Conservation (phyloP, 768 basidiomycete genomes). For the Panaeolus papilionaceus region DNA sequence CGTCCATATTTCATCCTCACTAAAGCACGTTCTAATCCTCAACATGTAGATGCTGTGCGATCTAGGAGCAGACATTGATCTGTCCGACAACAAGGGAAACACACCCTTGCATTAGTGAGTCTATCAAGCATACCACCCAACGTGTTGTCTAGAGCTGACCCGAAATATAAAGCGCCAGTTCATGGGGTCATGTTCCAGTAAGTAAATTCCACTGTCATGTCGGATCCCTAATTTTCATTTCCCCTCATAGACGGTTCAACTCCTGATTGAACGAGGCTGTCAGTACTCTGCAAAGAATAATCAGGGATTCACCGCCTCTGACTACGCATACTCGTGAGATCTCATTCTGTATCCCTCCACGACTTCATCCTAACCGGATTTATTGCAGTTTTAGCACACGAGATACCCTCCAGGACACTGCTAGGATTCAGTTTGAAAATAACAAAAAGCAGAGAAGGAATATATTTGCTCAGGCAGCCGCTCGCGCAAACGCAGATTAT, state of each 20-base stretch:
- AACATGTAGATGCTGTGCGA: constrained; percentile 82
- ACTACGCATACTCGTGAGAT: constrained; percentile 90
- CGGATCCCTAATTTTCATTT: constrained; percentile 16
- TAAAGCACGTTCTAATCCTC: constrained; percentile 22
- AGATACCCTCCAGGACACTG: constrained; percentile 83
- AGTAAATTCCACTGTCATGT: constrained; percentile 33
- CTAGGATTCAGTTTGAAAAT: constrained; percentile 76
- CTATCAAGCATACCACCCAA: background rate
- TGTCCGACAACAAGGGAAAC: constrained; percentile 92
- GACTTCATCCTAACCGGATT: constrained; percentile 13
- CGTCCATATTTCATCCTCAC: constrained; percentile 32
- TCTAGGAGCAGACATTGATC: constrained; percentile 86
- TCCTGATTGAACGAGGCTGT: constrained; percentile 90
- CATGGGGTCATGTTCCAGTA: constrained; percentile 86
- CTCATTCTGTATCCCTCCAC: constrained; percentile 8
- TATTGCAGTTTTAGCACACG: constrained; percentile 67
- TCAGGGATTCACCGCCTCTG: constrained; percentile 89
- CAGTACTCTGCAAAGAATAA: constrained; percentile 86
- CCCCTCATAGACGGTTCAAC: constrained; percentile 68
- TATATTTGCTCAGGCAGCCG: constrained; percentile 76
- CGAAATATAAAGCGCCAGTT: constrained; percentile 67
- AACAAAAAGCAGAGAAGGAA: constrained; percentile 79
- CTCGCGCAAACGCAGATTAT: constrained; percentile 63
- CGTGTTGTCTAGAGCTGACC: background rate
- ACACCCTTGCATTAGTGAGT: constrained; percentile 92